phyloP scores from a whole-genome alignment of 2,329 filamentous ascomycete species.

The Fusarium sp. region DNA sequence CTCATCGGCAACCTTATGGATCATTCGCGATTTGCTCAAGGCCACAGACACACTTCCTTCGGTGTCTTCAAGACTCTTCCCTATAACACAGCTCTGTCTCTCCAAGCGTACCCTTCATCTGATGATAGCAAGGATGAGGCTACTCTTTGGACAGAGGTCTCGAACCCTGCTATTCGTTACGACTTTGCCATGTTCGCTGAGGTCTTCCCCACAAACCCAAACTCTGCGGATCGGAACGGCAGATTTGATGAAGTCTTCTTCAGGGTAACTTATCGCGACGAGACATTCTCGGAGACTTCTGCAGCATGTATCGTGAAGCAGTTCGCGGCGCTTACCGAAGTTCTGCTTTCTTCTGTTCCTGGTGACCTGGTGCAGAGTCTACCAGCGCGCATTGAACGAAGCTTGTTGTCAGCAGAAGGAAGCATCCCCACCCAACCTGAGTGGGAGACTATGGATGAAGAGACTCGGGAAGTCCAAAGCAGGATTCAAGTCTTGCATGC shows the following conservation, averaged over 20 bases:
- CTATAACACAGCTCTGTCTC: constrained; percentile 22
- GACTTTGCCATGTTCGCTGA: constrained; percentile 29
- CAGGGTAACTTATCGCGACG: constrained; percentile 20
- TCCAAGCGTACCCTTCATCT: constrained; percentile 1
- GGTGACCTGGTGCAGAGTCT: constrained; percentile 7
- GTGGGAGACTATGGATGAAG: not conserved
- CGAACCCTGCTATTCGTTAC: constrained; percentile 25
- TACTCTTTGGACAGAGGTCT: constrained; percentile 4
- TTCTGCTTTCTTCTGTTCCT: not conserved
- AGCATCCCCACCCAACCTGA: not conserved
- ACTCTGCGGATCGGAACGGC: not conserved
- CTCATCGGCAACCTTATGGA: not conserved
- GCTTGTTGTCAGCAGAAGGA: constrained; percentile 13
- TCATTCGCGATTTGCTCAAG: not conserved
- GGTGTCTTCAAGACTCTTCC: constrained; percentile 26
- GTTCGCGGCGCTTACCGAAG: not conserved
- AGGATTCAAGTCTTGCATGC: constrained; percentile 7
- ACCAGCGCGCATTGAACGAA: not conserved
- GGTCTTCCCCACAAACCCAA: constrained; percentile 11
- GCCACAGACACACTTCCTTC: constrained; percentile 9
- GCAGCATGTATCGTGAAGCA: constrained; percentile 13
- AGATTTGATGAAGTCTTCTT: constrained; percentile 13
- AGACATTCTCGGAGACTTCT: constrained; percentile 7
- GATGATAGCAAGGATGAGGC: rapidly evolving
- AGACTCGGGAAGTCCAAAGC: not conserved